Evolutionary conservation across 495 filamentous ascomycete species (phyloP), one percentile per base, ranked within the genome.

Genomic region (Jackrogersella multiformis): DNA sequence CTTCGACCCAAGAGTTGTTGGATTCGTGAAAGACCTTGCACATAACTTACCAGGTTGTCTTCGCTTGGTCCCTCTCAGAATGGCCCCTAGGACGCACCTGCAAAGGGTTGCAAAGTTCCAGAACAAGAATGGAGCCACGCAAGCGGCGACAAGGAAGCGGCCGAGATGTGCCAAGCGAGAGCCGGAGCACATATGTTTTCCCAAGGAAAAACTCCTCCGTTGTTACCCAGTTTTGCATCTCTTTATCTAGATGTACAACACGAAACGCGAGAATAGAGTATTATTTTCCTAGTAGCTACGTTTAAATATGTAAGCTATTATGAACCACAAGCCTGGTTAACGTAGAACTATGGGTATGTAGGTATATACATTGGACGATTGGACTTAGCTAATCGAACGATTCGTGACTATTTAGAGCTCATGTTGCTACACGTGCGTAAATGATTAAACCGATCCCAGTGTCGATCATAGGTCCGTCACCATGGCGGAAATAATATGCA

Each of bases 401-500:
- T 53, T 6, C 4, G 38, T 38, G 28, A 45, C 21, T 57, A 21
- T 30, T 38, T 28, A 42, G 45, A 39, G 12, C 39, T 21, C 18
- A 34, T 51, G 16, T 26, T 46, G 23, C 45, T 20, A 23, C 39
- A 52, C n/a, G 45, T 35, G 23, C 10, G 53, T 44, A 59, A 55
- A 38, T 42, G 48, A 56, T 69, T 35, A 60, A 60, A 64, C 60
- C 18, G 20, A 64, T 69, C 60, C 66, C 32, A 32, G 66, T 15
- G 60, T 36, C 41, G 59, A 69, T 69, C 66, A 60, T 60, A 51
- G 34, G 46, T 48, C 13, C 41, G 53, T 42, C 30, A 54, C 52
- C 48, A 63, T 68, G 34, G 53, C 41, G 53, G 54, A 45, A 45
- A 41, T 12, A 23, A 20, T 21, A 36, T 53, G 28, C 46, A 59